phyloP scores from a whole-genome alignment of 495 filamentous ascomycete species.

The Ascodesmis nigricans region DNA sequence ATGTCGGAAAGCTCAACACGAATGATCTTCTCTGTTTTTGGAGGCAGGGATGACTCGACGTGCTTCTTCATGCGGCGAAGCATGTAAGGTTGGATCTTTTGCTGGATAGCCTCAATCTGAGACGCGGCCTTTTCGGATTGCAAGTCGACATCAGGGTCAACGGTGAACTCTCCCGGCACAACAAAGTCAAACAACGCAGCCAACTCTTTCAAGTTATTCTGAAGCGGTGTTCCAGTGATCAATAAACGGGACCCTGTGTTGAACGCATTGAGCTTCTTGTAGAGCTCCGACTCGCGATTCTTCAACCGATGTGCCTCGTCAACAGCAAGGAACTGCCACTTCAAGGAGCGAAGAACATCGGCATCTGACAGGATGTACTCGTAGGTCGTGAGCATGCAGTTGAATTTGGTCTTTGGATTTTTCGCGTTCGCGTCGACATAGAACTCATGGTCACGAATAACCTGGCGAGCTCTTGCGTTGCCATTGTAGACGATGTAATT shows the following conservation, averaged over 20 bases:
- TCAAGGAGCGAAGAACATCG: conserved; percentile 58
- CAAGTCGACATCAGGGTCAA: conserved; percentile 77
- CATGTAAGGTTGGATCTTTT: conserved; percentile 52
- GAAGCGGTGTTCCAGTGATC: conserved; percentile 92
- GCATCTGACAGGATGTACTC: conserved; percentile 75
- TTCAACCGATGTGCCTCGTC: conserved; percentile 96
- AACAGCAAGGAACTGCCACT: conserved; percentile 91
- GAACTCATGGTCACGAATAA: conserved; percentile 71
- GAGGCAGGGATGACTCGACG: conserved; percentile 84
- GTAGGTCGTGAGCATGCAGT: conserved; percentile 85
- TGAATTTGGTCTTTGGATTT: conserved; percentile 80
- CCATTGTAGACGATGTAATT: conserved; percentile 97
- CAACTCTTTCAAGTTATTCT: conserved; percentile 86
- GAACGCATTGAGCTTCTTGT: conserved; percentile 62
- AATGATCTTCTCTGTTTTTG: conserved; percentile 96
- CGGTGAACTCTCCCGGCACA: conserved; percentile 65
- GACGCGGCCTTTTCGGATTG: conserved; percentile 41
- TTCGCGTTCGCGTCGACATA: conserved; percentile 61
- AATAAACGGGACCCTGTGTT: conserved; percentile 65
- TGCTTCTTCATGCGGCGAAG: conserved; percentile 92
- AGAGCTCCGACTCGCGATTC: conserved; percentile 83
- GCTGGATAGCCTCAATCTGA: conserved; percentile 30
- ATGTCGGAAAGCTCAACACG: conserved; percentile 88
- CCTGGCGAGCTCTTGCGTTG: conserved; percentile 54
- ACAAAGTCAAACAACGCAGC: conserved; percentile 86